Evolutionary conservation across 495 filamentous ascomycete species (phyloP), one percentile per base, ranked within the genome.

Genomic region (Penicillium desertorum): DNA sequence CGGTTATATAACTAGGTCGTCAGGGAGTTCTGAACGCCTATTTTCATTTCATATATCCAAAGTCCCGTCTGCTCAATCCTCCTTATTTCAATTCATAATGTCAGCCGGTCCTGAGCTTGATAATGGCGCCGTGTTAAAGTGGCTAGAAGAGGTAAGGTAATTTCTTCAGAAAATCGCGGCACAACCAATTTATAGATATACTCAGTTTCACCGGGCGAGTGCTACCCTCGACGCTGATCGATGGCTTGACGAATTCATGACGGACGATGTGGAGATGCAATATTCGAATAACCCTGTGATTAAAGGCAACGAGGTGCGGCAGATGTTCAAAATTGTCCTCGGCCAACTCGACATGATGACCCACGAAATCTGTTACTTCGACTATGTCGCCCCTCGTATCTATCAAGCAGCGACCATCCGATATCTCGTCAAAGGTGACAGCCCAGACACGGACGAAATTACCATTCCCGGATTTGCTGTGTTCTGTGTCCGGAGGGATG

Each of bases 241-340:
- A 12, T 58, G 56, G 47, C 56, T 58, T 19, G 46, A 45, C 23
- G 56, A 58, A 41, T 58, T 58, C 29, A 58, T 58, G 56, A 58
- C 56, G 41, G 56, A 58, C 1, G 56, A 58, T 27, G 47, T 58
- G 27, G 56, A 58, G 29, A 34, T 58, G 56, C 47, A 58, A 51
- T 58, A 58, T 39, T 39, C 47, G 32, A 58, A 58, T 36, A 45
- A 17, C 27, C 41, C 56, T 29, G 56, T 58, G 39, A 58, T 51
- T 37, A 51, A 51, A 11, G 56, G 56, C 27, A 51, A 27, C 47
- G 41, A 51, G 9, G 56, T 58, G 19, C 46, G 56, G 47, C 46
- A 58, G 56, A 58, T 58, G 56, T 58, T 58, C 20, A 58, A 51
- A 45, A 41, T 10, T 7, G 47, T 45, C 25, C 46, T 58, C 25